phyloP scores from a whole-genome alignment of 1,284 basidiomycete species.

The Ceratobasidium sp. region DNA sequence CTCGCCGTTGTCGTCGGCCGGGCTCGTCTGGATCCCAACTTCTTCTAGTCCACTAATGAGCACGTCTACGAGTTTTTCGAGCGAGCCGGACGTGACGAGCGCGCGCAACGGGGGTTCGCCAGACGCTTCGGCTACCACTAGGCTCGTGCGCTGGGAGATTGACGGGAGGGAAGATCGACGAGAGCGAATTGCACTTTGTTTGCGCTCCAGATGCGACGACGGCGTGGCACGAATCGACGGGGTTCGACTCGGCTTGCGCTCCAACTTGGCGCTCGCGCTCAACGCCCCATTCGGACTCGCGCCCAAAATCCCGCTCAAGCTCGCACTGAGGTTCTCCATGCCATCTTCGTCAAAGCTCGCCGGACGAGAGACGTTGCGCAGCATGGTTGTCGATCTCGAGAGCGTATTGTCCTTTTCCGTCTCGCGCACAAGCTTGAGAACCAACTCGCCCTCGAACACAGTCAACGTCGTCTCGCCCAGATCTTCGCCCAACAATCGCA shows the following conservation, averaged over 20 bases:
- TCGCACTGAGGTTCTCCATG: neutral
- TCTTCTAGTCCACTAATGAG: conserved; percentile 78
- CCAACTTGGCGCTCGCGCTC: conserved; percentile 47
- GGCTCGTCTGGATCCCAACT: conserved; percentile 65
- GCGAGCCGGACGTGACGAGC: conserved; percentile 74
- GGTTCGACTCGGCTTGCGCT: conserved; percentile 61
- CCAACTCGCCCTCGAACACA: conserved; percentile 72
- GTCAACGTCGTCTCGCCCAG: conserved; percentile 64
- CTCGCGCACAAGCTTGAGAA: conserved; percentile 52
- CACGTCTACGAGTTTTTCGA: conserved; percentile 73
- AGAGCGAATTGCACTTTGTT: conserved; percentile 63
- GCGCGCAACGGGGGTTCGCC: conserved; percentile 73
- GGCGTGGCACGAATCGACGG: conserved; percentile 71
- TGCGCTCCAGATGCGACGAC: conserved; percentile 69
- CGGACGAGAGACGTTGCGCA: conserved; percentile 26
- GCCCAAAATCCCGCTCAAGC: conserved; percentile 40
- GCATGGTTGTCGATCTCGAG: conserved; percentile 16
- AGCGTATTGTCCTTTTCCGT: conserved; percentile 1
- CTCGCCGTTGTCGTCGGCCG: conserved; percentile 83
- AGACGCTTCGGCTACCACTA: conserved; percentile 54
- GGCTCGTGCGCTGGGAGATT: conserved; percentile 62
- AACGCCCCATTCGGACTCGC: conserved; percentile 47
- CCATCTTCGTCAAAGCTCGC: conserved; percentile 27
- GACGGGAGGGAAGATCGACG: conserved; percentile 78
- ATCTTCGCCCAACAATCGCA: conserved; percentile 37